phyloP scores from a whole-genome alignment of 2,329 filamentous ascomycete species.

The Fusarium circinatum region DNA sequence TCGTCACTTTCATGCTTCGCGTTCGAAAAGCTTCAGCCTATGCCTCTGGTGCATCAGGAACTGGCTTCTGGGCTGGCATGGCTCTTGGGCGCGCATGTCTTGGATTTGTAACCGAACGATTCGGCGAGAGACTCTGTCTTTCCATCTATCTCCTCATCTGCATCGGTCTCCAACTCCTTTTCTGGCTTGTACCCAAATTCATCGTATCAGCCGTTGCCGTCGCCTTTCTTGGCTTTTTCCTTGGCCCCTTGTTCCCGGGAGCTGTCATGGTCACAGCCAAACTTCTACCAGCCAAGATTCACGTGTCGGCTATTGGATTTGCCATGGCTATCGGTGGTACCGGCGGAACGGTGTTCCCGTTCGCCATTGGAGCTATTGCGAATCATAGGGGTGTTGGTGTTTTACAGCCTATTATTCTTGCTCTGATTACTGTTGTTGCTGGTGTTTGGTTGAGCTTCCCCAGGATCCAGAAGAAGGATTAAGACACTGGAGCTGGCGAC shows the following conservation, averaged over 20 bases:
- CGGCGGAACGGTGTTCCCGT: slow-evolving; percentile 71
- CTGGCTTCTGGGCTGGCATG: slow-evolving; percentile 84
- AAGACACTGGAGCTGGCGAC: accelerated
- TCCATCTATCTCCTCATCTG: slow-evolving; percentile 69
- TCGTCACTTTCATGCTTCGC: slow-evolving; percentile 81
- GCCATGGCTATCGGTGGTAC: slow-evolving; percentile 77
- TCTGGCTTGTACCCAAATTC: slow-evolving; percentile 70
- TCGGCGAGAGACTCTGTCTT: slow-evolving; percentile 72
- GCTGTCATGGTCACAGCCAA: slow-evolving; percentile 77
- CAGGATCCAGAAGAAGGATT: slow-evolving; percentile 48
- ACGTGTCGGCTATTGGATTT: slow-evolving; percentile 79
- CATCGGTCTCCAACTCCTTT: slow-evolving; percentile 70
- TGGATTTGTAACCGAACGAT: slow-evolving; percentile 74
- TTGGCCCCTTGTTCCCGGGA: slow-evolving; percentile 79
- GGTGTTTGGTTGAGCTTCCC: slow-evolving; percentile 52
- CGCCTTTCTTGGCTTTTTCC: slow-evolving; percentile 76
- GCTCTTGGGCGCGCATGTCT: slow-evolving; percentile 73
- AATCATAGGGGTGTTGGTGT: slow-evolving; percentile 58
- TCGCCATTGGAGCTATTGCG: slow-evolving; percentile 72
- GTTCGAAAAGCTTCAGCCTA: slow-evolving; percentile 73
- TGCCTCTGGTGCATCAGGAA: slow-evolving; percentile 75
- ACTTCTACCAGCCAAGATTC: slow-evolving; percentile 73
- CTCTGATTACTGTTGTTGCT: slow-evolving; percentile 51
- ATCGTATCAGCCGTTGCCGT: slow-evolving; percentile 68
- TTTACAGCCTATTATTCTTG: slow-evolving; percentile 62